Evolutionary conservation across 192 early-diverging fungal genomes (phyloP).

Genomic region (Allomyces macrogynus): DNA sequence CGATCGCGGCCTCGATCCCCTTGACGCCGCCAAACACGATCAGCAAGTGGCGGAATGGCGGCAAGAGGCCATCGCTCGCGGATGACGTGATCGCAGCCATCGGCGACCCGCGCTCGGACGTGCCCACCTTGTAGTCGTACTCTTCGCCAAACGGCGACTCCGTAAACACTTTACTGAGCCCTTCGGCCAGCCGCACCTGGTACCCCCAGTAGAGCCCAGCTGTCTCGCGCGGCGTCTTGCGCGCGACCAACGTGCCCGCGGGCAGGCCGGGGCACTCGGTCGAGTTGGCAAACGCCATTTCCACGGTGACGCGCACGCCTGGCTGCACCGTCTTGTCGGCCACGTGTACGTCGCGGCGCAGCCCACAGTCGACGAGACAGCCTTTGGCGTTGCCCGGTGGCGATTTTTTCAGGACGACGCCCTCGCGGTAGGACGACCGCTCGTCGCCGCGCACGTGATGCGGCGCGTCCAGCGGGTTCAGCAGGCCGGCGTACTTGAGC

Average conservation of each 20-base stretch:
- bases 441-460: constrained; percentile 47
- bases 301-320: constrained; percentile 38
- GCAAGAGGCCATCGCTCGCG: not conserved
- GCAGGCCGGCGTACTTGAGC: constrained; percentile 35
- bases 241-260: constrained; percentile 29
- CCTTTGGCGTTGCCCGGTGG: constrained; percentile 7
- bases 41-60: constrained; percentile 27
- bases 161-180: constrained; percentile 34
- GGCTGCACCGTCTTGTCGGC: constrained; percentile 26
- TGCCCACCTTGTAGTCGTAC: constrained; percentile 46
- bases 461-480: constrained; percentile 44
- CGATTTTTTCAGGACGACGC: constrained; percentile 23
- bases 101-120: constrained; percentile 21
- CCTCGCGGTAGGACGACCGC: constrained; percentile 33
- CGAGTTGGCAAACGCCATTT: constrained; percentile 10
- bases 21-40: constrained; percentile 45
- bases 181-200: constrained; percentile 31
- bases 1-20: constrained; percentile 39
- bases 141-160: constrained; percentile 31
- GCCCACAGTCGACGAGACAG: constrained; percentile 28
- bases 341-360: constrained; percentile 21
- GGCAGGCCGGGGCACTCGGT: constrained; percentile 15
- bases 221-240: constrained; percentile 33
- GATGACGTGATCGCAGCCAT: constrained; percentile 4
- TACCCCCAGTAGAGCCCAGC: constrained; percentile 50